Evolutionary conservation across 2,329 filamentous ascomycete species (phyloP).

Genomic region (Pyrenophora graminea): DNA sequence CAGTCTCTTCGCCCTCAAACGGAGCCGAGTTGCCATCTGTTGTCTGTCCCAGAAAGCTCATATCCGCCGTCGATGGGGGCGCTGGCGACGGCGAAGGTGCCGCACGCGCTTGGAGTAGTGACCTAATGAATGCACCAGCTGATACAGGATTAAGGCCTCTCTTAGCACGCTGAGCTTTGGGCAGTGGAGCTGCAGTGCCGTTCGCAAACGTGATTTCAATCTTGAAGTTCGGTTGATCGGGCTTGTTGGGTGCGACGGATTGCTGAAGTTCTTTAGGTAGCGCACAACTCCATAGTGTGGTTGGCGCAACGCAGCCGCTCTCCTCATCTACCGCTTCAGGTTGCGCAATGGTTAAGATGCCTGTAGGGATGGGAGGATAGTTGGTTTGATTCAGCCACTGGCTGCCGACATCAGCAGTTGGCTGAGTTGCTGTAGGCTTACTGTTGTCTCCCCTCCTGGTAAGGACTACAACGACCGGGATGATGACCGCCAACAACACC

Average conservation of each 20-base stretch:
- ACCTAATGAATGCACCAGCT: conserved; percentile 42
- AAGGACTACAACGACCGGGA: conserved; percentile 45
- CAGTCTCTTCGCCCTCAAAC: conserved; percentile 84
- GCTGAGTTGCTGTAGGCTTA: conserved; percentile 28
- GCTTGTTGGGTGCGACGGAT: conserved; percentile 64
- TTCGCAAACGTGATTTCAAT: conserved; percentile 71
- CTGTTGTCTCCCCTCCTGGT: conserved; percentile 46
- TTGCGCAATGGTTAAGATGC: conserved; percentile 76
- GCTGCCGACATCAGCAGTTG: conserved; percentile 20
- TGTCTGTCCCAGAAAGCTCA: conserved; percentile 81
- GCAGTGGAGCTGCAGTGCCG: conserved; percentile 46
- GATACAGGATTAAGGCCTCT: conserved; percentile 64
- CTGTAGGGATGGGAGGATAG: conserved; percentile 85
- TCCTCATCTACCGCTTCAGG: conserved; percentile 68
- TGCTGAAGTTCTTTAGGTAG: conserved; percentile 77
- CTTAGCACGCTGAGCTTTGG: conserved; percentile 41
- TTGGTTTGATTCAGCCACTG: conserved; percentile 81
- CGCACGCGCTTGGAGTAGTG: conserved; percentile 34
- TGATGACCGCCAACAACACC: conserved; percentile 46
- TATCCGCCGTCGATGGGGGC: conserved; percentile 68
- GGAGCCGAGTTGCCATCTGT: conserved; percentile 73
- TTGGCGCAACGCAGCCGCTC: conserved; percentile 70
- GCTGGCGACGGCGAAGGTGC: conserved; percentile 56
- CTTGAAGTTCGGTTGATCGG: conserved; percentile 76
- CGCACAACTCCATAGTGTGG: conserved; percentile 83